phyloP scores from a whole-genome alignment of 208 protist species.

The Wallacemonas sp. region DNA sequence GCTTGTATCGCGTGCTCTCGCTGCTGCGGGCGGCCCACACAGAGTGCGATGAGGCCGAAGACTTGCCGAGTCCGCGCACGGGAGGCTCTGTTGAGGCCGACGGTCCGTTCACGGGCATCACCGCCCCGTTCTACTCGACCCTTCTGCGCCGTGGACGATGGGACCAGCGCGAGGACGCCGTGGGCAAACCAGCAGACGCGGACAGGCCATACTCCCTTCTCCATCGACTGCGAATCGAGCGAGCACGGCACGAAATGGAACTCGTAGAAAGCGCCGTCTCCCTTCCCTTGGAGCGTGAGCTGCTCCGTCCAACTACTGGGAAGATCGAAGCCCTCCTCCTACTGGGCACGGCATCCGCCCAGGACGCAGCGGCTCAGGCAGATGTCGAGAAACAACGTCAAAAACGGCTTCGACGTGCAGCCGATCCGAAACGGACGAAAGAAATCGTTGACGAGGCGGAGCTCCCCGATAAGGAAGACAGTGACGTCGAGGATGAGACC shows the following conservation, averaged over 20 bases:
- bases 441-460: not conserved
- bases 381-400: not conserved
- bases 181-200: not conserved
- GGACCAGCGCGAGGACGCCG: not conserved
- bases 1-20: constrained; percentile 47
- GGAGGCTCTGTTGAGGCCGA: not conserved
- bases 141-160: constrained; percentile 12
- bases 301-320: constrained; percentile 1
- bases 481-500: constrained; percentile 7
- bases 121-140: constrained; percentile 15
- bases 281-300: not conserved
- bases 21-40: constrained; percentile 22
- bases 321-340: constrained; percentile 1
- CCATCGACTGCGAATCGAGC: not conserved
- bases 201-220: not conserved
- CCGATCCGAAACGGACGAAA: not conserved
- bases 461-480: not conserved
- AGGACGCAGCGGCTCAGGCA: not conserved
- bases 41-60: no score
- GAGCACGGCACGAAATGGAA: not conserved
- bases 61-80: no score
- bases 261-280: constrained; percentile 1
- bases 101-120: constrained; percentile 29
- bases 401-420: not conserved
- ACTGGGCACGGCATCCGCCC: not conserved